Conservation (phyloP, 805 yeast genomes). For the Yamadazyma laniorum region DNA sequence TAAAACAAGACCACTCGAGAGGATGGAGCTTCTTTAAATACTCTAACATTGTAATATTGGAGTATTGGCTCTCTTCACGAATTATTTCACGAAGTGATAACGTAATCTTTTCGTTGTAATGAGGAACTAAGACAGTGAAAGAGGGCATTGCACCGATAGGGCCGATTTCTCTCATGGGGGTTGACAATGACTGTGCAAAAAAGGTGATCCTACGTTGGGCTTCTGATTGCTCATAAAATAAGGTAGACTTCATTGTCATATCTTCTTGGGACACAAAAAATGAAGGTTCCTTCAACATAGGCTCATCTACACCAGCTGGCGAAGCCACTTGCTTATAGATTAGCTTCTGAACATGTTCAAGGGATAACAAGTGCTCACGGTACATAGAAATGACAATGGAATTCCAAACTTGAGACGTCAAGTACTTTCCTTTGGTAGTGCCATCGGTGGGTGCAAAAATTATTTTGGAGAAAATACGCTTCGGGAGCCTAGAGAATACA, state of each 20-base stretch:
- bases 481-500: slow-evolving; percentile 71
- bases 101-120: slow-evolving; percentile 90
- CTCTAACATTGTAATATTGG: slow-evolving; percentile 90
- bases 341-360: slow-evolving; percentile 68
- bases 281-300: slow-evolving; percentile 61
- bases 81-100: slow-evolving; percentile 93
- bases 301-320: slow-evolving; percentile 28
- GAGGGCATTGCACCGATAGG: slow-evolving; percentile 72
- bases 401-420: slow-evolving; percentile 78
- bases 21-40: slow-evolving; percentile 94
- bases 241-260: slow-evolving; percentile 55
- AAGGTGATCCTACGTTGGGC: slow-evolving; percentile 82
- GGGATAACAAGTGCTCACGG: slow-evolving; percentile 71
- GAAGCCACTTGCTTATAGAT: slow-evolving; percentile 51
- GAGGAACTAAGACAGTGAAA: slow-evolving; percentile 90
- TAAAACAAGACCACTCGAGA: slow-evolving; percentile 96
- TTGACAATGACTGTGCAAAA: slow-evolving; percentile 85
- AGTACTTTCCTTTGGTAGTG: slow-evolving; percentile 46
- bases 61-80: slow-evolving; percentile 94
- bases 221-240: slow-evolving; percentile 64
- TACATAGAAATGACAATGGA: slow-evolving; percentile 81
- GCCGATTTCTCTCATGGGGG: slow-evolving; percentile 75
- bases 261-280: slow-evolving; percentile 85
- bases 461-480: slow-evolving; percentile 69
- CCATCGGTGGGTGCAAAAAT: slow-evolving; percentile 43